Conservation (phyloP, 2,329 filamentous ascomycete genomes). For the Colletotrichum tabaci region DNA sequence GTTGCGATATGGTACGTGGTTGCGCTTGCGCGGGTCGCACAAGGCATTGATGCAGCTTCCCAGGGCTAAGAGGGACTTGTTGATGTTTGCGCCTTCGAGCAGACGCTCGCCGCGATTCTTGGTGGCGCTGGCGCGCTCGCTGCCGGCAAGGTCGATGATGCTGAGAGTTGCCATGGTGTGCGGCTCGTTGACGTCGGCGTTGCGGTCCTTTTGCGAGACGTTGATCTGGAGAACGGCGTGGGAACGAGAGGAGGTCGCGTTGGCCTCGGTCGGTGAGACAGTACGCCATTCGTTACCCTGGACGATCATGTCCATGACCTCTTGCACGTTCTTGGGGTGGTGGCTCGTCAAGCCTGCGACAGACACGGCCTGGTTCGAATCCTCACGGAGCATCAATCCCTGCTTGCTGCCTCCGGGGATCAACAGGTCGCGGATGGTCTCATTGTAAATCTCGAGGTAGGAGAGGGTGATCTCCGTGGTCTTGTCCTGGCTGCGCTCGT, state of each 20-base stretch:
- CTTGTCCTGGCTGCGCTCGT: constrained; percentile 89
- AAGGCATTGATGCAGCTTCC: constrained; percentile 99
- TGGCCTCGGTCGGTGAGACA: constrained; percentile 96
- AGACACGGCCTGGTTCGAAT: constrained; percentile 92
- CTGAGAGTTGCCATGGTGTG: constrained; percentile 98
- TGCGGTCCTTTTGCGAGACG: constrained; percentile 92
- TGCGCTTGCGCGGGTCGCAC: constrained; percentile 91
- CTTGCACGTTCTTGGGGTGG: constrained; percentile 89
- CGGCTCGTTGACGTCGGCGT: constrained; percentile 91
- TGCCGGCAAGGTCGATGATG: constrained; percentile 97
- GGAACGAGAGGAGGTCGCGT: constrained; percentile 96
- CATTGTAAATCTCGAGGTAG: constrained; percentile 99
- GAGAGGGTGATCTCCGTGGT: constrained; percentile 91
- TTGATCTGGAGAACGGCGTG: constrained; percentile 99
- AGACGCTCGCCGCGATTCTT: constrained; percentile 95
- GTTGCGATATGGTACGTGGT: constrained; percentile 97
- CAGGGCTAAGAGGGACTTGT: constrained; percentile 94
- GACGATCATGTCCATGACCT: constrained; percentile 99
- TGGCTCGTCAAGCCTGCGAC: constrained; percentile 93
- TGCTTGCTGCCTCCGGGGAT: constrained; percentile 87
- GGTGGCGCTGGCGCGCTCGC: constrained; percentile 94
- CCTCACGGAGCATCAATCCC: constrained; percentile 92
- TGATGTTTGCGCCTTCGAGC: constrained; percentile 97
- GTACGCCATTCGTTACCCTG: constrained; percentile 94
- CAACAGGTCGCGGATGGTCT: constrained; percentile 95